phyloP scores from a whole-genome alignment of 2,329 filamentous ascomycete genomes.

The Trichoderma gracile region DNA sequence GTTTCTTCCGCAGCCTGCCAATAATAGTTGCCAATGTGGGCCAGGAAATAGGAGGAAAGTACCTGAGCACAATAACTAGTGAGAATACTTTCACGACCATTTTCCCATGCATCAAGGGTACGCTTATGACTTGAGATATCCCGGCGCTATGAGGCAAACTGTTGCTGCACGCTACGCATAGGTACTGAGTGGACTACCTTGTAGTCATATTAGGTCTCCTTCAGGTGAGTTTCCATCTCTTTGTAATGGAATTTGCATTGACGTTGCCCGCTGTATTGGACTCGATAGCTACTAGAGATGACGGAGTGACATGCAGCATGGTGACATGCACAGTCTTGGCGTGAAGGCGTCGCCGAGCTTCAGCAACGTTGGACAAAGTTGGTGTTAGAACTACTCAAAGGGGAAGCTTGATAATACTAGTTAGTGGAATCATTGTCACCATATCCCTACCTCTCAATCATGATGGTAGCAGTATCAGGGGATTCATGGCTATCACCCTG shows the following conservation, averaged over 20 bases:
- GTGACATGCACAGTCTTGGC: neutral
- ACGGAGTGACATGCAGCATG: neutral
- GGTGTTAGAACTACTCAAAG: neutral
- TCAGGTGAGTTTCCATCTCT: too few species aligned
- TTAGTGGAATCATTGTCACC: neutral
- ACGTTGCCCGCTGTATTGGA: neutral
- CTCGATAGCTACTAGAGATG: neutral
- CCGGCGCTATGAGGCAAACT: neutral
- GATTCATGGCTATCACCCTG: neutral
- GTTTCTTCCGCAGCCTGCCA: neutral
- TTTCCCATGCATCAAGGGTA: too few species aligned
- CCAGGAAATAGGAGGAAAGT: neutral
- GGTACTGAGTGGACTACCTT: too few species aligned
- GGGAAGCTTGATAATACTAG: neutral
- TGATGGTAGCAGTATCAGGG: neutral
- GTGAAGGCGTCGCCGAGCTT: neutral
- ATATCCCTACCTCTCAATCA: neutral
- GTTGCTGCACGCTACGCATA: neutral
- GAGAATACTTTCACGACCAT: too few species aligned
- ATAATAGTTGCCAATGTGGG: neutral
- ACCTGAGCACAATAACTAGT: too few species aligned
- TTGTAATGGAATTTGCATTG: neutral
- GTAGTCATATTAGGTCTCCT: too few species aligned
- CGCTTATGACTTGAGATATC: too few species aligned
- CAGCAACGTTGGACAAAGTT: neutral